A percentile compares a stretch with the other conserved stretches of the same genome.
phyloP scores from a whole-genome alignment of 108 stramenopile genomes.

The Bacterosira constricta region DNA sequence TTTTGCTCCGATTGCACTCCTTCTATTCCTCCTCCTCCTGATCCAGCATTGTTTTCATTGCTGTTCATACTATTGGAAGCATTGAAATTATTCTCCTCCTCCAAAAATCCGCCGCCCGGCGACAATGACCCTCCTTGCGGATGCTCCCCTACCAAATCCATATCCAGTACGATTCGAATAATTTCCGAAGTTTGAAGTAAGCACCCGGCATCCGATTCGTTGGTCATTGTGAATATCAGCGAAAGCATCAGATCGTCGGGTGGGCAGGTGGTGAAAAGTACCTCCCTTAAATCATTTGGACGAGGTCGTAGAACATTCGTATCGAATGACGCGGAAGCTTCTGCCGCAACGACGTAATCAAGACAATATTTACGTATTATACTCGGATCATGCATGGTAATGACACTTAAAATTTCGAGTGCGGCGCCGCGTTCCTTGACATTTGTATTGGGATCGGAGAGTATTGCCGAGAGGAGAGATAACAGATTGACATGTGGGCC shows the following conservation, averaged over 20 bases:
- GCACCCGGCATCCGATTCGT: conserved; percentile 82
- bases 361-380: conserved; percentile 73
- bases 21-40: conserved; percentile 2
- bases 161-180: conserved; percentile 83
- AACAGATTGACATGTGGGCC: conserved; percentile 56
- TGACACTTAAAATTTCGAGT: conserved; percentile 76
- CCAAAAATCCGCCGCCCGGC: conserved; percentile 48
- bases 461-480: conserved; percentile 63
- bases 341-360: conserved; percentile 39
- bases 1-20: conserved; percentile 59
- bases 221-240: conserved; percentile 67
- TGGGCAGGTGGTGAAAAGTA: conserved; percentile 65
- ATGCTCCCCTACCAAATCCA: conserved; percentile 74
- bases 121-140: conserved; percentile 7
- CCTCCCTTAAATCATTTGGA: conserved; percentile 65
- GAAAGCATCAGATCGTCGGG: conserved; percentile 75
- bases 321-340: neutral
- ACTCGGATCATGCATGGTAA: conserved; percentile 80
- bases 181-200: conserved; percentile 84
- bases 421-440: conserved; percentile 73
- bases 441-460: conserved; percentile 78
- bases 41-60: conserved; percentile 15
- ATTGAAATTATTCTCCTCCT: conserved; percentile 56
- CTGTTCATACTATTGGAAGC: neutral
- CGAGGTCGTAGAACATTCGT: conserved; percentile 46